These are phyloP conservation scores for Euptelea pleiosperma DNA, from an alignment of 164 flowering plant species.

Conservation along the genomic window DNA sequence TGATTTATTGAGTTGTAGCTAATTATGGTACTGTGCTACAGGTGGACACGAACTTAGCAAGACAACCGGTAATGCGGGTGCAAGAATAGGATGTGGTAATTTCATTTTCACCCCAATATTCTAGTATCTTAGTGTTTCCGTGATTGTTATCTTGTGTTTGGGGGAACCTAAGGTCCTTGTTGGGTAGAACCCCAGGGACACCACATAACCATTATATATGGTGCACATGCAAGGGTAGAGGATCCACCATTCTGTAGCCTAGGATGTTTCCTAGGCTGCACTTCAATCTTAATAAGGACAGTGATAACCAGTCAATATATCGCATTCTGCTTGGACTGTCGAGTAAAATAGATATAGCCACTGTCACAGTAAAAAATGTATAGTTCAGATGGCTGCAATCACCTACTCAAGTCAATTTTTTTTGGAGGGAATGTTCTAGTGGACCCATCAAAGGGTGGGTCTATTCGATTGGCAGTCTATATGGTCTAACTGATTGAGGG, in stretches of 20 bases:
- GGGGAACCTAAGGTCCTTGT: too few relatives aligned
- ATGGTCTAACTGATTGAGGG: not conserved
- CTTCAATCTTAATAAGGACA: too few relatives aligned
- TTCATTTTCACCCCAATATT: not conserved
- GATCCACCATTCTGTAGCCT: too few relatives aligned
- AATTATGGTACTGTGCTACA: constrained; percentile 25
- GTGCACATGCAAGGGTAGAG: too few relatives aligned
- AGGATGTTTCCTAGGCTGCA: too few relatives aligned
- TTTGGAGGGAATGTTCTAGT: too few relatives aligned
- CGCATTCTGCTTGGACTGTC: too few relatives aligned
- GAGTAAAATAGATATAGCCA: too few relatives aligned
- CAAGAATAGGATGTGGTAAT: constrained; percentile 88
- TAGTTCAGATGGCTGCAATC: not conserved
- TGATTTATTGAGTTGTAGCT: not conserved
- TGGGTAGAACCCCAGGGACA: too few relatives aligned
- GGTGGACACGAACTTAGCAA: constrained; percentile 95
- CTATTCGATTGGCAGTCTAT: not conserved
- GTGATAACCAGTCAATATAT: too few relatives aligned
- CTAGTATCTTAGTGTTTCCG: not conserved
- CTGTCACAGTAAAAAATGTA: too few relatives aligned
- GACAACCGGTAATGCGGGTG: constrained; percentile 93
- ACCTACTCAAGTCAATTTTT: not conserved
- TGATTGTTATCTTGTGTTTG: not conserved
- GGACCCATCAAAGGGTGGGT: not conserved
- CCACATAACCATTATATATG: too few relatives aligned